A percentile compares a stretch with the other conserved stretches of the same genome.
phyloP scores from a whole-genome alignment of 2,329 filamentous ascomycete species.

The Proliferodiscus dingleyae region DNA sequence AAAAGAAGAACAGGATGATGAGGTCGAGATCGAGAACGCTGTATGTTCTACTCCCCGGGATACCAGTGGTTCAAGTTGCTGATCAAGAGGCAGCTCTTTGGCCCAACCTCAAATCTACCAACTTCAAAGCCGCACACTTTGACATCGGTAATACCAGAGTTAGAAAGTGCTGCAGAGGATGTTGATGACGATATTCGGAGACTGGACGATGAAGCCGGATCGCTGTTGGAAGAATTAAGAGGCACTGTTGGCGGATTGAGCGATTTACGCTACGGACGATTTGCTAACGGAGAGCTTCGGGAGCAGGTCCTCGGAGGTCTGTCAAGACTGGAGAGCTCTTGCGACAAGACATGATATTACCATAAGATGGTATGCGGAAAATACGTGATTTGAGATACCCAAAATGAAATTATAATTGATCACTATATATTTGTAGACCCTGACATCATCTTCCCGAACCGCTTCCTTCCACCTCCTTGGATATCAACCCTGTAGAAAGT shows the following conservation, averaged over 20 bases:
- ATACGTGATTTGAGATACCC: constrained; percentile 25
- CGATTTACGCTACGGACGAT: constrained; percentile 75
- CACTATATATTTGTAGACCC: constrained; percentile 18
- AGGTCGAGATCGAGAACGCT: constrained; percentile 57
- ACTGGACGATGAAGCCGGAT: constrained; percentile 60
- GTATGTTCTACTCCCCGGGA: constrained; percentile 34
- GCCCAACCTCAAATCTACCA: constrained; percentile 41
- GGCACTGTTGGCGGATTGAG: constrained; percentile 69
- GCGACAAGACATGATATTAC: constrained; percentile 15
- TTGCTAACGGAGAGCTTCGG: constrained; percentile 58
- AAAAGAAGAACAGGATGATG: constrained; percentile 53
- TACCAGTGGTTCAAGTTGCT: background rate
- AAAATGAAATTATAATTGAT: constrained; percentile 25
- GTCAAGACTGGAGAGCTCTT: constrained; percentile 47
- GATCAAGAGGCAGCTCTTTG: constrained; percentile 50
- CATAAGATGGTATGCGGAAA: constrained; percentile 1
- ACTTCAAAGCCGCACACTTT: constrained; percentile 54
- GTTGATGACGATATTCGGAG: constrained; percentile 64
- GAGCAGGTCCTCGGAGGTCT: constrained; percentile 66
- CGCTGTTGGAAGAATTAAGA: constrained; percentile 55
- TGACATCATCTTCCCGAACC: constrained; percentile 8
- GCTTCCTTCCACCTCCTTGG: constrained; percentile 2
- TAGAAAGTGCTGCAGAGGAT: constrained; percentile 61
- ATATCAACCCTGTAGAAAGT: constrained; percentile 2
- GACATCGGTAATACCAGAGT: constrained; percentile 59